phyloP scores from a whole-genome alignment of 192 early-diverging fungal genomes.

The Linnemannia zychae region DNA sequence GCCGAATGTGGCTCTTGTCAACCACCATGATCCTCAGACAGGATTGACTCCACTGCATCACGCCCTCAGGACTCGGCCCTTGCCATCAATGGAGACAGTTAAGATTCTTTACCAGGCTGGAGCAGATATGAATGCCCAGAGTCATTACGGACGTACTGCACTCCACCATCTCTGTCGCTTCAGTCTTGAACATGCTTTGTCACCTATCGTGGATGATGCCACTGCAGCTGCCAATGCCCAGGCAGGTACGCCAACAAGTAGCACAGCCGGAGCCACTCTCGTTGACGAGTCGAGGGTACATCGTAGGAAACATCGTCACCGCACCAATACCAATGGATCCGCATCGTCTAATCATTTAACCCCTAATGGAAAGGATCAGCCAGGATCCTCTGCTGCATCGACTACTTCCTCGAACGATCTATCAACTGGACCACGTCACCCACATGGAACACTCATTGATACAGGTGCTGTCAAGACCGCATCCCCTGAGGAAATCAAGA shows the following conservation, averaged over 20 bases:
- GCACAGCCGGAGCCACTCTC: not conserved
- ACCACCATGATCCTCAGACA: slow-evolving; percentile 66
- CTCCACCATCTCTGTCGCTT: slow-evolving; percentile 65
- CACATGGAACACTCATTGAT: slow-evolving; percentile 24
- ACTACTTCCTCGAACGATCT: slow-evolving; percentile 39
- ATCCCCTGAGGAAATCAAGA: slow-evolving; percentile 40
- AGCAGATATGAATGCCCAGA: slow-evolving; percentile 67
- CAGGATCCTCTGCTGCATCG: slow-evolving; percentile 38
- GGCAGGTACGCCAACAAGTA: not conserved
- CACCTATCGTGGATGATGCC: slow-evolving; percentile 29
- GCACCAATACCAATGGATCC: slow-evolving; percentile 42
- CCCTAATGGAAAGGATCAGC: slow-evolving; percentile 30
- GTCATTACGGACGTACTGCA: slow-evolving; percentile 65
- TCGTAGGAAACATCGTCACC: slow-evolving; percentile 30
- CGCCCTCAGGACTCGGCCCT: slow-evolving; percentile 67
- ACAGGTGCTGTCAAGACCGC: slow-evolving; percentile 30
- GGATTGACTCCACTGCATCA: slow-evolving; percentile 74
- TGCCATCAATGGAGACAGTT: slow-evolving; percentile 66
- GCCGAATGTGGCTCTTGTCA: slow-evolving; percentile 45
- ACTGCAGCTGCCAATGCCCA: not conserved
- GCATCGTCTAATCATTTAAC: slow-evolving; percentile 37
- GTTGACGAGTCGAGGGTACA: slow-evolving; percentile 8
- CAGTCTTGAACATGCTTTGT: slow-evolving; percentile 53
- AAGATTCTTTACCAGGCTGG: slow-evolving; percentile 66
- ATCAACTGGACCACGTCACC: slow-evolving; percentile 29